phyloP scores from a whole-genome alignment of 345 rosid genomes.

The Psidium friedrichsthalianum region DNA sequence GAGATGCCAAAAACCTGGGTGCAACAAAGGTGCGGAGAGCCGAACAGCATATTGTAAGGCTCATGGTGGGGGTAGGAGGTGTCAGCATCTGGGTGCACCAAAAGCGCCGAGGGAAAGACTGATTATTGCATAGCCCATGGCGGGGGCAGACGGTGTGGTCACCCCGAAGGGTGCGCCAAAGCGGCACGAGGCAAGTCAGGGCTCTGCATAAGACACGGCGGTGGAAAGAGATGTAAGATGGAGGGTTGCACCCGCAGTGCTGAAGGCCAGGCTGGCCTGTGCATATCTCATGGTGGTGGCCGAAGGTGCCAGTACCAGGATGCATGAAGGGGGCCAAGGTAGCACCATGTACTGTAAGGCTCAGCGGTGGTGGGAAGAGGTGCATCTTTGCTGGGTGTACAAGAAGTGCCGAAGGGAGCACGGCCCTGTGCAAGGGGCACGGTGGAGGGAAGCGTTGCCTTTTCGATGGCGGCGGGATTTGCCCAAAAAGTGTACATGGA shows the following conservation, averaged over 20 bases:
- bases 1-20: constrained; percentile 78
- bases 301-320: constrained; percentile 55
- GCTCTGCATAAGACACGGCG: constrained; percentile 90
- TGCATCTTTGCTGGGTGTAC: constrained; percentile 87
- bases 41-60: constrained; percentile 92
- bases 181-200: constrained; percentile 97
- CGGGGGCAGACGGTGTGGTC: constrained; percentile 83
- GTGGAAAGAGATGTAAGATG: constrained; percentile 84
- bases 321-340: constrained; percentile 96
- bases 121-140: constrained; percentile 90
- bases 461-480: constrained; percentile 87
- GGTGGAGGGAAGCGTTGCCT: constrained; percentile 97
- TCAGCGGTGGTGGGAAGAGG: constrained; percentile 93
- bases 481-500: constrained; percentile 94
- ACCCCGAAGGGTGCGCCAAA: constrained; percentile 56
- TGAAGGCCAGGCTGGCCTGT: constrained; percentile 89
- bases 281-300: constrained; percentile 98
- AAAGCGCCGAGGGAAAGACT: constrained; percentile 92
- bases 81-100: constrained; percentile 85
- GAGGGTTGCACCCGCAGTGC: constrained; percentile 84
- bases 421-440: constrained; percentile 89
- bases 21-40: constrained; percentile 89
- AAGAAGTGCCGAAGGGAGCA: constrained; percentile 95
- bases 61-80: constrained; percentile 95
- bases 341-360: constrained; percentile 90